Percentiles rank a stretch among this genome's conserved stretches.
Conservation (phyloP, 1,284 basidiomycete genomes). For the Microbotryum violaceum region DNA sequence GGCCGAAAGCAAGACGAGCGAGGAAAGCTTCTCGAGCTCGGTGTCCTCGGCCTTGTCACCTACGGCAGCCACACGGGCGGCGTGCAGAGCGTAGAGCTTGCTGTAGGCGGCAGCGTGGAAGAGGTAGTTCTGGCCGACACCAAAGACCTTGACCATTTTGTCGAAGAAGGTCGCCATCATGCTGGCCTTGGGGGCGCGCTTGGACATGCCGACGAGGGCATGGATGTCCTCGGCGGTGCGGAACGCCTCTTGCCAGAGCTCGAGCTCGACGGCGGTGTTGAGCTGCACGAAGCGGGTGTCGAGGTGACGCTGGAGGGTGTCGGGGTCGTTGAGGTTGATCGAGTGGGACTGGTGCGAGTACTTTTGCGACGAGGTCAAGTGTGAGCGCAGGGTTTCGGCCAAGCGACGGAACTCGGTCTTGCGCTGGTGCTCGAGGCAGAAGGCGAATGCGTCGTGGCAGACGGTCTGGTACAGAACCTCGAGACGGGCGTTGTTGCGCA, state of each 20-base stretch:
- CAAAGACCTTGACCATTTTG: constrained; percentile 92
- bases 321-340: constrained; percentile 96
- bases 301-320: constrained; percentile 92
- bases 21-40: constrained; percentile 73
- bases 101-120: constrained; percentile 98
- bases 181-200: constrained; percentile 59
- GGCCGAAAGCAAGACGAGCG: constrained; percentile 85
- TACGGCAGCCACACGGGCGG: constrained; percentile 54
- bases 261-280: constrained; percentile 95
- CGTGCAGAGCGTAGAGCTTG: constrained; percentile 55
- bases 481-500: constrained; percentile 92
- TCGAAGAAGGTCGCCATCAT: constrained; percentile 99
- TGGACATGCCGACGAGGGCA: constrained; percentile 75
- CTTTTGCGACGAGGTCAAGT: constrained; percentile 90
- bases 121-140: constrained; percentile 77
- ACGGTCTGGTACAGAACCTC: constrained; percentile 93
- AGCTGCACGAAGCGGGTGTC: constrained; percentile 98
- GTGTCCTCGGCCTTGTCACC: constrained; percentile 56
- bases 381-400: constrained; percentile 92
- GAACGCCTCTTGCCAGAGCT: constrained; percentile 99
- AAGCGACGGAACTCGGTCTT: constrained; percentile 97
- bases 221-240: constrained; percentile 97
- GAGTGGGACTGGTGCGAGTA: constrained; percentile 90
- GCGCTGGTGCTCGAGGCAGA: constrained; percentile 87
- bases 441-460: constrained; percentile 93